Conservation (phyloP, 352 stramenopile species). For the Pythium sukuiense region DNA sequence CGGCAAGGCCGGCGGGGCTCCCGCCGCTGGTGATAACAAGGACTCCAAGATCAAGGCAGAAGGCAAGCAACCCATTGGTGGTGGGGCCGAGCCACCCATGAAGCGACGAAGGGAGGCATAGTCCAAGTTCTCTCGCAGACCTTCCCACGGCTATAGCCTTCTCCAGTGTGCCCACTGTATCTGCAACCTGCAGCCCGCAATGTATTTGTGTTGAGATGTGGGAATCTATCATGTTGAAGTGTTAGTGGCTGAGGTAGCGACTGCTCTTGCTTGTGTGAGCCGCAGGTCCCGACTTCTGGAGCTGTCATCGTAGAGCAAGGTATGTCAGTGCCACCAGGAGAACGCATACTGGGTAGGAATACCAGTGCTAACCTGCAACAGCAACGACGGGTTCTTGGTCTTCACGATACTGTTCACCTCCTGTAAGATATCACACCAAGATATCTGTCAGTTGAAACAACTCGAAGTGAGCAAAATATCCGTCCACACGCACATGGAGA, state of each 20-base stretch:
- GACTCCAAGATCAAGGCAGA: slow-evolving; percentile 36
- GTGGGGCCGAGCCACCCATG: slow-evolving; percentile 31
- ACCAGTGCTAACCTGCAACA: slow-evolving; percentile 78
- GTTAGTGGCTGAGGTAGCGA: slow-evolving; percentile 67
- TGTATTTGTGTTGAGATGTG: background rate
- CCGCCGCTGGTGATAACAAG: slow-evolving; percentile 19
- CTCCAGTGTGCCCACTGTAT: background rate
- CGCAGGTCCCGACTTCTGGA: slow-evolving; percentile 60
- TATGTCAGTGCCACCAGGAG: background rate
- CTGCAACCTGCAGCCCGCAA: background rate
- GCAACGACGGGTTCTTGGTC: slow-evolving; percentile 92
- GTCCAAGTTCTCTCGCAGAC: background rate
- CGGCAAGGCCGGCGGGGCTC: slow-evolving; percentile 14
- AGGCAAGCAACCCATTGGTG: slow-evolving; percentile 20
- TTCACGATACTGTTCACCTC: slow-evolving; percentile 95
- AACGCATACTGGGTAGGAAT: background rate
- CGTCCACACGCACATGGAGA: slow-evolving; percentile 60
- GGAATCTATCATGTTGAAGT: background rate
- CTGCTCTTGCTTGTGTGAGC: slow-evolving; percentile 41
- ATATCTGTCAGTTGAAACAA: background rate
- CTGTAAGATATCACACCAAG: slow-evolving; percentile 24
- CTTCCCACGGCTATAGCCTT: background rate
- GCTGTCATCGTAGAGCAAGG: slow-evolving; percentile 27
- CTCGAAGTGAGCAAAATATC: no score
- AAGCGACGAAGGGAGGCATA: slow-evolving; percentile 67